Conservation (phyloP, 352 stramenopile genomes). For the Phytophthora pini region DNA sequence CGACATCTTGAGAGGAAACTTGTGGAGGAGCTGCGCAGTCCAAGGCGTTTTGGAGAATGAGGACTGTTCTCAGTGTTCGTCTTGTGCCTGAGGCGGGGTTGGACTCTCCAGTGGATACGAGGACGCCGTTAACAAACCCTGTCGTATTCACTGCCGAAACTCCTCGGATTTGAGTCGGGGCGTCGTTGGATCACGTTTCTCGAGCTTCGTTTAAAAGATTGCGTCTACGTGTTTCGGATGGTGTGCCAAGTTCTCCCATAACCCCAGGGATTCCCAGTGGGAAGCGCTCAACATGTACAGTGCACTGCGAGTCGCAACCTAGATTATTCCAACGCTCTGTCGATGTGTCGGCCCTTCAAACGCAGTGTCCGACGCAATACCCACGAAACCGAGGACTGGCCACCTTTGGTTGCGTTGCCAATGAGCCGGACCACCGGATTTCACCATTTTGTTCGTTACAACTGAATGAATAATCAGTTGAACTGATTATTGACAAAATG, state of each 20-base stretch:
- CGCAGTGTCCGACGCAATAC: background rate
- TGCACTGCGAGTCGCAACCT: no score
- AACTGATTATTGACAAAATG: slow-evolving; percentile 3
- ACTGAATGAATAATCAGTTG: background rate
- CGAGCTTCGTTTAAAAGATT: slow-evolving; percentile 14
- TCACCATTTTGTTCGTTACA: slow-evolving; percentile 12
- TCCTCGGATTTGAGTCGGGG: slow-evolving; percentile 24
- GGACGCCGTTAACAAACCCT: background rate
- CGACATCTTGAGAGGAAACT: slow-evolving; percentile 12
- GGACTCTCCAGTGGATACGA: slow-evolving; percentile 2
- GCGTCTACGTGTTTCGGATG: slow-evolving; percentile 13
- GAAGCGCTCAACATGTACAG: no score
- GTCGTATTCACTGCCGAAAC: no score
- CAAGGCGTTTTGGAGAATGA: slow-evolving; percentile 19
- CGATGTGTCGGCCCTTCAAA: no score
- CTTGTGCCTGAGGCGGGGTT: slow-evolving; percentile 6
- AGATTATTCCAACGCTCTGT: no score
- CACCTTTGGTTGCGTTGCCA: background rate
- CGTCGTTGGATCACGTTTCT: slow-evolving; percentile 19
- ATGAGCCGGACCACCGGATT: slow-evolving; percentile 17
- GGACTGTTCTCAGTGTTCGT: background rate
- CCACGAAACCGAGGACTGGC: background rate
- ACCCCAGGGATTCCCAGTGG: no score
- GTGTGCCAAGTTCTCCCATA: slow-evolving; percentile 21
- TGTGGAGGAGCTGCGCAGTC: slow-evolving; percentile 4